phyloP scores from a whole-genome alignment of 805 yeast species.

The Hanseniaspora hatyaiensis region DNA sequence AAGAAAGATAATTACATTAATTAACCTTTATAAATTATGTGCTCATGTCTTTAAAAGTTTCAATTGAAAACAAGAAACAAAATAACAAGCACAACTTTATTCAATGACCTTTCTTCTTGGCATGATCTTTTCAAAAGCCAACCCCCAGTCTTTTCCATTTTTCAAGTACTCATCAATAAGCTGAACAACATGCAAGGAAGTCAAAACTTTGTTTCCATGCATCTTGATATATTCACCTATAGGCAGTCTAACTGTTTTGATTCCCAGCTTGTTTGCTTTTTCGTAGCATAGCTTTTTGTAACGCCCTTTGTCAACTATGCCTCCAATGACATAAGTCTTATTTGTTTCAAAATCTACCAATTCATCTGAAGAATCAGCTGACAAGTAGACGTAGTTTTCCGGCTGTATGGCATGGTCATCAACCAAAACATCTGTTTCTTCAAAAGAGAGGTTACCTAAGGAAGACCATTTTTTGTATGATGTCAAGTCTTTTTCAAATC shows the following conservation, averaged over 20 bases:
- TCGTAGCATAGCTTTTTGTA: slow-evolving; percentile 67
- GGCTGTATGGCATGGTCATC: slow-evolving; percentile 25
- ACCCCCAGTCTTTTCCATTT: slow-evolving; percentile 59
- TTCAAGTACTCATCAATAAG: slow-evolving; percentile 72
- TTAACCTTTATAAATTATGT: not conserved
- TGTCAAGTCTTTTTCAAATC: slow-evolving; percentile 54
- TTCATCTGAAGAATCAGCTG: slow-evolving; percentile 75
- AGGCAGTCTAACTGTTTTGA: slow-evolving; percentile 69
- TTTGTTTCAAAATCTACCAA: slow-evolving; percentile 54
- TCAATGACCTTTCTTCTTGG: slow-evolving; percentile 59
- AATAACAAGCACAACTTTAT: too few species aligned
- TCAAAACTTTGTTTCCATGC: slow-evolving; percentile 77
- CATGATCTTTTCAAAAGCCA: slow-evolving; percentile 73
- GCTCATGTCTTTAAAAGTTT: too few species aligned
- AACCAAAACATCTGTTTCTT: slow-evolving; percentile 28
- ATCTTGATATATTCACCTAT: slow-evolving; percentile 72
- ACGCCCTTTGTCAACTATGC: slow-evolving; percentile 91
- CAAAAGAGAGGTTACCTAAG: slow-evolving; percentile 41
- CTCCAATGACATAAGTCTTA: slow-evolving; percentile 78
- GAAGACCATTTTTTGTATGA: slow-evolving; percentile 48
- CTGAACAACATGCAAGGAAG: slow-evolving; percentile 93
- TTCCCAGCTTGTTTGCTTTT: slow-evolving; percentile 65
- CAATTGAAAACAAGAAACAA: too few species aligned
- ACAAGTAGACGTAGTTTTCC: slow-evolving; percentile 49
- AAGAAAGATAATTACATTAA: not conserved